phyloP scores from a whole-genome alignment of 1,284 basidiomycete species.

The Cutaneotrichosporon arboriforme region DNA sequence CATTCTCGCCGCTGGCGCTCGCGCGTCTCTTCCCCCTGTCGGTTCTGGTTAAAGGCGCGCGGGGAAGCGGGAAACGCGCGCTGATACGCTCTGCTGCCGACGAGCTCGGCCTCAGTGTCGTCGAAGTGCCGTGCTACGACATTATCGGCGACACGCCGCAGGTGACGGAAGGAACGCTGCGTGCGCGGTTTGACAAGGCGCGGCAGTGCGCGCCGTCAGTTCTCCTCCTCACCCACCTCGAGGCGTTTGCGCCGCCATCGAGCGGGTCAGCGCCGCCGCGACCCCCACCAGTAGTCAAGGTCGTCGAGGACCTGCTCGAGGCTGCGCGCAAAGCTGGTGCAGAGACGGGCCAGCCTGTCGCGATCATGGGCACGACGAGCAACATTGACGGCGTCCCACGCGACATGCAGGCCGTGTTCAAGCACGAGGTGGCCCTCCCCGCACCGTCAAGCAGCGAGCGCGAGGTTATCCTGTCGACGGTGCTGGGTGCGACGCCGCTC shows the following conservation, averaged over 20 bases:
- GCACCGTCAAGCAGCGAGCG: conserved; percentile 75
- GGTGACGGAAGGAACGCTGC: conserved; percentile 71
- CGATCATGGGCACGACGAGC: conserved; percentile 70
- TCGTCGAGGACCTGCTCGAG: conserved; percentile 26
- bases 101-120: conserved; percentile 57
- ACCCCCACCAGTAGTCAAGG: conserved; percentile 33
- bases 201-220: conserved; percentile 77
- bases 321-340: conserved; percentile 13
- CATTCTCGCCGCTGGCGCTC: conserved; percentile 22
- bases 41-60: conserved; percentile 52
- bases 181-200: conserved; percentile 73
- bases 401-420: conserved; percentile 70
- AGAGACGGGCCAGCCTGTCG: conserved; percentile 55
- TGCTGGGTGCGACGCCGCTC: conserved; percentile 53
- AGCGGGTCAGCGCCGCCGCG: conserved; percentile 54
- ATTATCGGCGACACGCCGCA: conserved; percentile 72
- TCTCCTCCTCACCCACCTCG: conserved; percentile 73
- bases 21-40: conserved; percentile 30
- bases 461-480: conserved; percentile 57
- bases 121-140: conserved; percentile 82
- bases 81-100: conserved; percentile 36
- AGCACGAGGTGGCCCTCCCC: conserved; percentile 75
- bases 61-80: conserved; percentile 52
- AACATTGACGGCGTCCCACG: conserved; percentile 64
- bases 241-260: conserved; percentile 71